These are phyloP conservation scores for Wallacemonas sp. DNA, from an alignment of 208 protist species.

Conservation along the genomic window DNA sequence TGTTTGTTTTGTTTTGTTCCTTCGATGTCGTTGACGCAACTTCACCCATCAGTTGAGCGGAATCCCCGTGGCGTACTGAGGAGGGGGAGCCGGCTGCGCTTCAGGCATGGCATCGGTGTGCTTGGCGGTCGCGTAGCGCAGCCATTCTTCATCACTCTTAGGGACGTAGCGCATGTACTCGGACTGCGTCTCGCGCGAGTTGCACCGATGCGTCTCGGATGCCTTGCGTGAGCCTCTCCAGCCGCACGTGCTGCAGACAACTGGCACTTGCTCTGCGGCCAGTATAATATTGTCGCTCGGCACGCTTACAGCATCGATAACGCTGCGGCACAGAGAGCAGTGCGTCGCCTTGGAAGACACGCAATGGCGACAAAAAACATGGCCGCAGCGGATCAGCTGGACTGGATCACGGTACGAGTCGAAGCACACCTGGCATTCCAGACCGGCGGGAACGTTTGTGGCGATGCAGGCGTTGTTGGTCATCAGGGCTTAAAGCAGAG, in stretches of 20 bases:
- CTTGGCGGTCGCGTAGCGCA: conserved; percentile 24
- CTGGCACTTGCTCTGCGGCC: conserved; percentile 34
- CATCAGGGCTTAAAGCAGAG: conserved; percentile 17
- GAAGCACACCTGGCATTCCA: conserved; percentile 72
- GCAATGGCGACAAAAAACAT: conserved; percentile 75
- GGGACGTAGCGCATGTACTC: conserved; percentile 38
- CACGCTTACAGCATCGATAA: conserved; percentile 25
- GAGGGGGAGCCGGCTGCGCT: background rate
- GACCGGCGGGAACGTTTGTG: conserved; percentile 27
- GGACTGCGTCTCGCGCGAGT: conserved; percentile 41
- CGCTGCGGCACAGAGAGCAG: conserved; percentile 43
- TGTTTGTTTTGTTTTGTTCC: conserved; percentile 3
- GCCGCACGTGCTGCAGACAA: conserved; percentile 72
- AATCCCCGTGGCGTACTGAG: conserved; percentile 15
- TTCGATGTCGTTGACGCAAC: background rate
- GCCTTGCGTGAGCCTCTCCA: conserved; percentile 63
- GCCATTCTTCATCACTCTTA: conserved; percentile 50
- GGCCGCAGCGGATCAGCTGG: conserved; percentile 62
- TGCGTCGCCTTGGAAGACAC: conserved; percentile 22
- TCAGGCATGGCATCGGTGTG: conserved; percentile 12
- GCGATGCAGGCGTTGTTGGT: conserved; percentile 53
- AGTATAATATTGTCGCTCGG: conserved; percentile 28
- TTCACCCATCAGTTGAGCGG: conserved; percentile 8
- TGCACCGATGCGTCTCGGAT: conserved; percentile 50
- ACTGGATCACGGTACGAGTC: conserved; percentile 66